These are phyloP conservation scores for Beauveria rudraprayagi DNA, from an alignment of 2,329 filamentous ascomycete species.

Conservation along the genomic window DNA sequence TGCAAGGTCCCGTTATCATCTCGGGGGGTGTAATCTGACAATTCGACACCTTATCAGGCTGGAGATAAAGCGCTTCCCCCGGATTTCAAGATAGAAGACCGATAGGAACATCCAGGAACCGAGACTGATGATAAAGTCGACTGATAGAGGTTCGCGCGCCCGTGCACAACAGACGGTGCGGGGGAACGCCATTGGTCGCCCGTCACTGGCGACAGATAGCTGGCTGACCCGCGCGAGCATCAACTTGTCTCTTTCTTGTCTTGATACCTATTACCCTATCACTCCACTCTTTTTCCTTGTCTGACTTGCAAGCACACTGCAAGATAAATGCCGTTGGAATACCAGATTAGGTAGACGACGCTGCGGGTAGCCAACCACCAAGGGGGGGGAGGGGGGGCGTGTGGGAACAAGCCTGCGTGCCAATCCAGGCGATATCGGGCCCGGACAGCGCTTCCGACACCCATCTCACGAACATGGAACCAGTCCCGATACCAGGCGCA, in stretches of 20 bases:
- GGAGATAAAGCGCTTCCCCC: background rate
- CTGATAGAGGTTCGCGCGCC: background rate
- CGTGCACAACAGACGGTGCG: background rate
- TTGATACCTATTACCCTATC: conserved; percentile 4
- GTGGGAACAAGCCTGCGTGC: background rate
- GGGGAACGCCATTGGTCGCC: conserved; percentile 26
- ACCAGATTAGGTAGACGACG: conserved; percentile 6
- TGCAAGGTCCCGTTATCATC: background rate
- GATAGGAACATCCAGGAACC: background rate
- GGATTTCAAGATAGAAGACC: background rate
- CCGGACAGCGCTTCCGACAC: conserved; percentile 7
- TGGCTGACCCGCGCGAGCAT: conserved; percentile 21
- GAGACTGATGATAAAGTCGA: background rate
- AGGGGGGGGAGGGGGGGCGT: background rate
- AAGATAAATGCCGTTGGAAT: background rate
- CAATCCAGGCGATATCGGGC: conserved; percentile 8
- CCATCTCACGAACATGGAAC: background rate
- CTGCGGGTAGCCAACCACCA: conserved; percentile 2
- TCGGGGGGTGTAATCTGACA: background rate
- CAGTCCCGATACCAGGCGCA: background rate
- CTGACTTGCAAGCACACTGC: background rate
- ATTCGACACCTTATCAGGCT: background rate
- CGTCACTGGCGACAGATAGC: conserved; percentile 48
- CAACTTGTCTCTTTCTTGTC: background rate
- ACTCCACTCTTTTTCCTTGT: background rate